phyloP scores from a whole-genome alignment of 2,329 filamentous ascomycete species.

The Capronia epimyces region DNA sequence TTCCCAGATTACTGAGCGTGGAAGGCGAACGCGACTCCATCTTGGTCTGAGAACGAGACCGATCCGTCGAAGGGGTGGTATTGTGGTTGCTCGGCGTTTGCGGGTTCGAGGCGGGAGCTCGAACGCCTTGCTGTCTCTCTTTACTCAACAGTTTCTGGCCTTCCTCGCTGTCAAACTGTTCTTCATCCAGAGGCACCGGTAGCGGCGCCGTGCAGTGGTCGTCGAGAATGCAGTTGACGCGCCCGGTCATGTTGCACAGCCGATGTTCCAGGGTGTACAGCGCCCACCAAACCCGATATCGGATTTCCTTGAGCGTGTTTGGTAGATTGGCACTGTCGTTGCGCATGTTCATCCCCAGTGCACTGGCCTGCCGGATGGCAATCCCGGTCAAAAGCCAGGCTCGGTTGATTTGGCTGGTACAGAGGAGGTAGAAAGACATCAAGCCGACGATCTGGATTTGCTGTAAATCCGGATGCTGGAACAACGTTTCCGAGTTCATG shows the following conservation, averaged over 20 bases:
- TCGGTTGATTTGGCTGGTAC: constrained; percentile 42
- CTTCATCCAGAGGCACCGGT: constrained; percentile 40
- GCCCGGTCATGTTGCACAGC: constrained; percentile 44
- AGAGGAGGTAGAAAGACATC: constrained; percentile 41
- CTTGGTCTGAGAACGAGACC: constrained; percentile 17
- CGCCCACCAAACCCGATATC: constrained; percentile 46
- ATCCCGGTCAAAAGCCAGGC: constrained; percentile 41
- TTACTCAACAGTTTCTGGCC: constrained; percentile 35
- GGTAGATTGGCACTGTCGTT: constrained; percentile 37
- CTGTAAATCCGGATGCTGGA: constrained; percentile 43
- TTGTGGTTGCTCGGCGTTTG: constrained; percentile 17
- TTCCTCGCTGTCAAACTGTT: constrained; percentile 34
- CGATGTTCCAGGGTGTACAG: constrained; percentile 42
- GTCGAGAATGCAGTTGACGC: constrained; percentile 40
- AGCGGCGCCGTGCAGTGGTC: constrained; percentile 42
- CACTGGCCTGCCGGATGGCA: constrained; percentile 40
- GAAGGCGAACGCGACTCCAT: constrained; percentile 26
- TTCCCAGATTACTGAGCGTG: constrained; percentile 9
- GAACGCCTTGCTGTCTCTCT: constrained; percentile 31
- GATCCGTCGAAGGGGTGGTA: constrained; percentile 18
- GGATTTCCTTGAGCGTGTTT: constrained; percentile 40
- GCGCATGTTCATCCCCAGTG: constrained; percentile 43
- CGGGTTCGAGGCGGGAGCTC: constrained; percentile 30
- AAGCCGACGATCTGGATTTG: constrained; percentile 43
- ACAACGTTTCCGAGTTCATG: constrained; percentile 40